Conservation (phyloP, 1,284 basidiomycete species). For the Papiliotrema terrestris region DNA sequence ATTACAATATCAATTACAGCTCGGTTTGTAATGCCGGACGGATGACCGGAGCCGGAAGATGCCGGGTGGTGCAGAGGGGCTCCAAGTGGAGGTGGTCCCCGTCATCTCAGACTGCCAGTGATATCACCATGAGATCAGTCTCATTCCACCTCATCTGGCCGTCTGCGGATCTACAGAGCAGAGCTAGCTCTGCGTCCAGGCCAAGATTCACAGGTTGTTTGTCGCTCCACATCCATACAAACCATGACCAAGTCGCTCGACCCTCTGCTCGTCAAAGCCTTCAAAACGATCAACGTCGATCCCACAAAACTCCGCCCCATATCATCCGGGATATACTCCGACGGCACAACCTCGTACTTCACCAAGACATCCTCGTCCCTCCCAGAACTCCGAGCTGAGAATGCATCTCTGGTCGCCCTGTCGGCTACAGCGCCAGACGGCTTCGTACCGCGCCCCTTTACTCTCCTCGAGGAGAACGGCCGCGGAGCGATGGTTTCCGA, state of each 20-base stretch:
- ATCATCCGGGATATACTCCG: slow-evolving; percentile 6
- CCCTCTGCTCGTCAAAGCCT: not conserved
- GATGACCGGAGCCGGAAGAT: too few species aligned
- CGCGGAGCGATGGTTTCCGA: slow-evolving; percentile 63
- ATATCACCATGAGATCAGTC: too few species aligned
- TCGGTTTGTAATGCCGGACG: too few species aligned
- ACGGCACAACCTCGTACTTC: slow-evolving; percentile 17
- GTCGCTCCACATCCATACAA: too few species aligned
- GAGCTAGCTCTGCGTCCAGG: too few species aligned
- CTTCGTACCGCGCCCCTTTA: slow-evolving; percentile 62
- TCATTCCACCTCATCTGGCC: too few species aligned
- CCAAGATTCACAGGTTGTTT: too few species aligned
- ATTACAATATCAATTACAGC: too few species aligned
- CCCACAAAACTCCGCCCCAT: slow-evolving; percentile 3
- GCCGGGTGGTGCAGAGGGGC: too few species aligned
- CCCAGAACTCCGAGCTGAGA: slow-evolving; percentile 64
- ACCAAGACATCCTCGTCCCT: slow-evolving; percentile 24
- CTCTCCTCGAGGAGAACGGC: slow-evolving; percentile 46
- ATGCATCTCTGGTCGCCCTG: slow-evolving; percentile 66
- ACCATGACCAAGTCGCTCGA: not conserved
- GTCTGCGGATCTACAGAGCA: too few species aligned
- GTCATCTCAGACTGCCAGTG: too few species aligned
- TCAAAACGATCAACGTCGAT: not conserved
- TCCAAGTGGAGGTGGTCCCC: too few species aligned
- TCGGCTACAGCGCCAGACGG: slow-evolving; percentile 59